These are phyloP conservation scores for Tripterygium wilfordii DNA, from an alignment of 177 flowering plant species.

Conservation along the genomic window DNA sequence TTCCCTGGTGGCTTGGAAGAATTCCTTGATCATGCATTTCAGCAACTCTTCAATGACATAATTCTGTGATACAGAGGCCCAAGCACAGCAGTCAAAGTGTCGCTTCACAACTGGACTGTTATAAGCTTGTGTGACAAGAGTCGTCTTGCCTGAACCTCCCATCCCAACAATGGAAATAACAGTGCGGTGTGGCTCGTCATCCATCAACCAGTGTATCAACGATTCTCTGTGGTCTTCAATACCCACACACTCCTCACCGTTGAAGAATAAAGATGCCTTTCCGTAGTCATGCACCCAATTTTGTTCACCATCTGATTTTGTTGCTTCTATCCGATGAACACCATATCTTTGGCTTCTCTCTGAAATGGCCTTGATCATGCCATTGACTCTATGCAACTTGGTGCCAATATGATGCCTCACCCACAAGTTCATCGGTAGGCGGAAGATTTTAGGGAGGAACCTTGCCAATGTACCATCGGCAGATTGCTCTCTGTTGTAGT, in stretches of 20 bases:
- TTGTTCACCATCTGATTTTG: neutral
- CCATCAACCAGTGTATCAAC: slow-evolving; percentile 20
- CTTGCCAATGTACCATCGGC: slow-evolving; percentile 8
- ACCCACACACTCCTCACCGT: slow-evolving; percentile 37
- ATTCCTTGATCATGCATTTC: slow-evolving; percentile 21
- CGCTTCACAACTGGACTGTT: slow-evolving; percentile 10
- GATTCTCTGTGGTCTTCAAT: slow-evolving; percentile 19
- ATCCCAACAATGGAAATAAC: slow-evolving; percentile 40
- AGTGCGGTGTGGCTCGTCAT: slow-evolving; percentile 21
- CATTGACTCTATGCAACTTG: slow-evolving; percentile 18
- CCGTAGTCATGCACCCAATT: slow-evolving; percentile 17
- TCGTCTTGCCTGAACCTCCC: slow-evolving; percentile 53
- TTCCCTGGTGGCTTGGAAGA: slow-evolving; percentile 8
- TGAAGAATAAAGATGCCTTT: slow-evolving; percentile 19
- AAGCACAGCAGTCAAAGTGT: slow-evolving; percentile 30
- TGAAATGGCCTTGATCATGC: slow-evolving; percentile 15
- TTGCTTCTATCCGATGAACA: slow-evolving; percentile 15
- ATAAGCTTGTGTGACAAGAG: slow-evolving; percentile 28
- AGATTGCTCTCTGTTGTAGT: slow-evolving; percentile 1
- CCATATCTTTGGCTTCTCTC: slow-evolving; percentile 26
- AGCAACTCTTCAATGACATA: slow-evolving; percentile 20
- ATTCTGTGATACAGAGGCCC: slow-evolving; percentile 37
- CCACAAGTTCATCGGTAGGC: slow-evolving; percentile 18
- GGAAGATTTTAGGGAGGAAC: slow-evolving; percentile 6
- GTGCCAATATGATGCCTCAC: slow-evolving; percentile 12